Base-by-base conservation (phyloP, 2,329 filamentous ascomycete genomes). In the Colletotrichum noveboracense region DNA sequence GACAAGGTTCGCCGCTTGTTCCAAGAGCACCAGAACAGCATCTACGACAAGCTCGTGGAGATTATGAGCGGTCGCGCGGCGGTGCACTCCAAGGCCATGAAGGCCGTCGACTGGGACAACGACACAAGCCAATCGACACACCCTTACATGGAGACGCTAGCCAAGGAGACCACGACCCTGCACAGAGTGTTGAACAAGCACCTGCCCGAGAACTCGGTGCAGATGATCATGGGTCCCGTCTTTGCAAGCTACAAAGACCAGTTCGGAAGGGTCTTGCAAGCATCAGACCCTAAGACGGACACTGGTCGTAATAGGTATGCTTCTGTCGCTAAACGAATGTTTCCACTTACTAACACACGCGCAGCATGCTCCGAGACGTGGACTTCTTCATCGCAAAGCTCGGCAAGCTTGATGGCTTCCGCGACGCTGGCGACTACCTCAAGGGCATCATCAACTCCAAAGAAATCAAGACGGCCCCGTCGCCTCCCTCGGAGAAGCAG, bases 41-140 rank as follows among this genome's bases (percentile, higher is more conserved):
- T 98, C 75, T 95, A 97, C 82, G 95, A 98, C 81, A 98, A 98
- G 83, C 88, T 98, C 1, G 94, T 98, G 21, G 95, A 98, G 78
- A 98, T 98, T 67, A 97, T 98, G 94, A 94, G 93, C 71, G 92
- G 92, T 2, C 92, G 96, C 7, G 95, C 95, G 2, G 87, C 91
- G 6, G 87, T 93, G 8, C 95, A 96, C 80, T 93, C 95, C 52
- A 93, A 93, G 81, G 91, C 92, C 28, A 93, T 98, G 87, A 93
- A 91, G 81, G 90, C 91, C 65, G 91, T 96, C 56, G 89, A 95
- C 77, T 98, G 95, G 94, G 93, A 96, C 78, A 82, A 84, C 60
- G 81, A 86, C 14, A 84, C 86, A 61, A 83, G 81, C 13, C 86
- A 86, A 56, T 81, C 85, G 4, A 80, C 81, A 9, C 95, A 93